Base-by-base conservation (phyloP, 1,284 basidiomycete species). In the Agaricales sp. region DNA sequence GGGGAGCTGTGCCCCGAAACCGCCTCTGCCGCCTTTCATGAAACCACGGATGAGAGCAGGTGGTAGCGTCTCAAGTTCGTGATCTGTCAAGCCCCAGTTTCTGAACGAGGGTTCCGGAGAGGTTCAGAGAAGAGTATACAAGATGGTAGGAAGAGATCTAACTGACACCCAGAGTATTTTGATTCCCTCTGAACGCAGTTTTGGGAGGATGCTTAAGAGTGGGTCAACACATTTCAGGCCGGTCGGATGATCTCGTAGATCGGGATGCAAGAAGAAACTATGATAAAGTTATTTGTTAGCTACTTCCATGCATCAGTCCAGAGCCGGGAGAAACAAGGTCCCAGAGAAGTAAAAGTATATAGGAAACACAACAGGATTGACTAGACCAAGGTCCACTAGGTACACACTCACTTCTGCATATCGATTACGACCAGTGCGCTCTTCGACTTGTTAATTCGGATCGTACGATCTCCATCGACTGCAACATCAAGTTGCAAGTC, bases 361-460 rank as follows among this genome's bases (percentile, higher is more conserved):
- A n/a, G n/a, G n/a, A n/a, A n/a, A n/a, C n/a, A n/a, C n/a, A n/a
- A n/a, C n/a, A n/a, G n/a, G n/a, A n/a, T n/a, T n/a, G n/a, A n/a
- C n/a, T n/a, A n/a, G n/a, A n/a, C n/a, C n/a, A n/a, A n/a, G n/a
- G n/a, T n/a, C n/a, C n/a, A n/a, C n/a, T n/a, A n/a, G n/a, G n/a
- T n/a, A n/a, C n/a, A n/a, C n/a, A n/a, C n/a, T n/a, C 56, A 82
- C 82, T 84, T 85, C 60, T 84, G 82, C 82, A 85, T 84, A 59
- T 84, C 82, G 52, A 84, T 71, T 24, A 84, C 69, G 20, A 83
- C 74, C 51, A 78, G 62, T 12, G 80, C 82, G 23, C 70, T 75
- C 44, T 67, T 64, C 38, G 67, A 62, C 30, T 67, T 69, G 54
- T 77, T 67, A 12, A 83, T 62, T 49, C 80, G 68, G 41, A 83